Evolutionary conservation across 441 rosid genomes (phyloP).

Genomic region (Gossypium gossypioides): DNA sequence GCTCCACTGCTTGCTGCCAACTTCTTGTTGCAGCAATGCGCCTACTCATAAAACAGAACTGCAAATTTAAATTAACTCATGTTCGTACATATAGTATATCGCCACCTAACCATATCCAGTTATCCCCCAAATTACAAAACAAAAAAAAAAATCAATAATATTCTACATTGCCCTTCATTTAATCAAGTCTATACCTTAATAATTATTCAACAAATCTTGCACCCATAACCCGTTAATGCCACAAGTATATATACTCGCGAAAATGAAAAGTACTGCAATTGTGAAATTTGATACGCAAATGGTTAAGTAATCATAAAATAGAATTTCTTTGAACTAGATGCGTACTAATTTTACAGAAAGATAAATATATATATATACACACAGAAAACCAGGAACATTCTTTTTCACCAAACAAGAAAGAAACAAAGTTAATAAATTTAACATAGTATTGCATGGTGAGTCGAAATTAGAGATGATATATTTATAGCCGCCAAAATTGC

Average conservation of each 20-base stretch:
- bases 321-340: not conserved
- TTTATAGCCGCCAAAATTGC: slow-evolving; percentile 4
- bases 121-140: not conserved
- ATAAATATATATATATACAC: not conserved
- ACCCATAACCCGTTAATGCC: no score
- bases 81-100: not conserved
- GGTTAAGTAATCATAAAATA: not conserved
- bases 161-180: no score
- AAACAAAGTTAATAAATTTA: not conserved
- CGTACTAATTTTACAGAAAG: not conserved
- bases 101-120: not conserved
- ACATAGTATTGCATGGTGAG: not conserved
- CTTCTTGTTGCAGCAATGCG: not conserved
- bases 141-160: not conserved
- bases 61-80: not conserved
- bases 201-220: not conserved
- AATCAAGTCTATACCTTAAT: not conserved
- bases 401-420: not conserved
- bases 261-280: not conserved
- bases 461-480: not conserved
- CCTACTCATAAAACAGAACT: not conserved
- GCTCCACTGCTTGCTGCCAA: not conserved
- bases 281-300: not conserved
- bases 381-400: not conserved
- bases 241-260: not conserved